Evolutionary conservation across 371 early-diverging fungal genomes (phyloP), one percentile per base, ranked within the genome.

Genomic region (Circinella minor): DNA sequence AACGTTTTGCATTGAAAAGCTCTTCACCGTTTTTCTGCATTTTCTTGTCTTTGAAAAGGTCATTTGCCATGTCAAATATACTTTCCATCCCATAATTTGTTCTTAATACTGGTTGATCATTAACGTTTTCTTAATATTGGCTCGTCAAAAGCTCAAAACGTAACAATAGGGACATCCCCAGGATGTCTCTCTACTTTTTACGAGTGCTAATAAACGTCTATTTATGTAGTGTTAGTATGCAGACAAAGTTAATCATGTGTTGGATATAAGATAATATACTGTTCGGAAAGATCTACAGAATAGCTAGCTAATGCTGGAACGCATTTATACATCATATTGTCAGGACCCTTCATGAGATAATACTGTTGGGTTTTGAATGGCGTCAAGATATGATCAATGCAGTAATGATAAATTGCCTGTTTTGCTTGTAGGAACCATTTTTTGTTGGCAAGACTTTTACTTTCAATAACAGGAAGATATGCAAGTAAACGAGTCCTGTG

Each of bases 221-320:
- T n/a, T n/a, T n/a, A n/a, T n/a, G n/a, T n/a, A n/a, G n/a, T n/a
- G n/a, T n/a, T n/a, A n/a, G n/a, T n/a, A n/a, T n/a, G n/a, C n/a
- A n/a, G 27, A 64, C 14, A 48, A n/a, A n/a, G n/a, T 51, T 8
- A 51, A 4, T 14, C 18, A 17, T 51, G 6, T 27, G 47, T 43
- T 46, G 15, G n/a, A 60, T 46, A 64, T 48, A 13, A 48, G 27
- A 36, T 36, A 20, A 64, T 38, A 20, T 55, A 55, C 66, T 66
- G 66, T 55, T 66, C 66, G 5, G 66, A 55, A 6, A 66, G 20
- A 55, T 66, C 66, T 15, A 17, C 54, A 55, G 46, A 47, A 36
- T 55, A 63, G 18, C 36, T 46, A 4, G 66, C 36, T 20, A 66
- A 36, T 8, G 66, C 55, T 18, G 66, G 66, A 17, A 55, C 37